Evolutionary conservation across 2,329 filamentous ascomycete species (phyloP).

Genomic region (Passalora sequoiae): DNA sequence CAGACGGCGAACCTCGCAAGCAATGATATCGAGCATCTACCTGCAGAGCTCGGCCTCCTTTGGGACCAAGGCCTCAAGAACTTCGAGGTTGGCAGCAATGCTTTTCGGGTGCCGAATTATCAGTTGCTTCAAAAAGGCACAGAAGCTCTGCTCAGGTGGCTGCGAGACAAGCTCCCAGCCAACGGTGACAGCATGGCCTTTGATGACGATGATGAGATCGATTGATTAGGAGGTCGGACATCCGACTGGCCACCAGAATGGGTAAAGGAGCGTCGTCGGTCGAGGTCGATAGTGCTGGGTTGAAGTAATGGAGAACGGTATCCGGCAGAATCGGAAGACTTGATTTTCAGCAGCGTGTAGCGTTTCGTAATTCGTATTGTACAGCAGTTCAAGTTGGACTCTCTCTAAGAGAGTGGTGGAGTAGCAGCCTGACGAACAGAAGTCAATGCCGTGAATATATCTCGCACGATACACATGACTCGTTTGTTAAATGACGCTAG

Average conservation of each 20-base stretch:
- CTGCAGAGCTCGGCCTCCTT: slow-evolving; percentile 73
- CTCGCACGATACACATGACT: no score
- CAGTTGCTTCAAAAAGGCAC: slow-evolving; percentile 82
- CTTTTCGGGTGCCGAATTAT: slow-evolving; percentile 80
- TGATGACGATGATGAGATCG: neutral
- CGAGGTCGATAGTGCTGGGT: neutral
- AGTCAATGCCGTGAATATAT: no score
- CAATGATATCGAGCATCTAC: slow-evolving; percentile 78
- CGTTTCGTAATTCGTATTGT: no score
- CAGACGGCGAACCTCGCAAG: slow-evolving; percentile 72
- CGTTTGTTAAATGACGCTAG: no score
- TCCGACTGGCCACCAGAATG: neutral
- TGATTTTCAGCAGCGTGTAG: no score
- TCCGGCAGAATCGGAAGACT: no score
- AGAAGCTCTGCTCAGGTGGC: slow-evolving; percentile 74
- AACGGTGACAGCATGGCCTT: slow-evolving; percentile 23
- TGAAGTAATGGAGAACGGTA: no score
- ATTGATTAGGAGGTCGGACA: neutral
- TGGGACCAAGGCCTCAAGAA: slow-evolving; percentile 60
- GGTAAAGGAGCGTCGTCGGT: neutral
- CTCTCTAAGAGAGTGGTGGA: no score
- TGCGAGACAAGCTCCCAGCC: slow-evolving; percentile 52
- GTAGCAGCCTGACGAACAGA: no score
- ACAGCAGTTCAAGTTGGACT: no score
- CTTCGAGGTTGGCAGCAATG: slow-evolving; percentile 76